Percentiles rank a stretch among this genome's conserved stretches.
Conservation (phyloP, 139 green algal species). For the Mychonastes homosphaera region DNA sequence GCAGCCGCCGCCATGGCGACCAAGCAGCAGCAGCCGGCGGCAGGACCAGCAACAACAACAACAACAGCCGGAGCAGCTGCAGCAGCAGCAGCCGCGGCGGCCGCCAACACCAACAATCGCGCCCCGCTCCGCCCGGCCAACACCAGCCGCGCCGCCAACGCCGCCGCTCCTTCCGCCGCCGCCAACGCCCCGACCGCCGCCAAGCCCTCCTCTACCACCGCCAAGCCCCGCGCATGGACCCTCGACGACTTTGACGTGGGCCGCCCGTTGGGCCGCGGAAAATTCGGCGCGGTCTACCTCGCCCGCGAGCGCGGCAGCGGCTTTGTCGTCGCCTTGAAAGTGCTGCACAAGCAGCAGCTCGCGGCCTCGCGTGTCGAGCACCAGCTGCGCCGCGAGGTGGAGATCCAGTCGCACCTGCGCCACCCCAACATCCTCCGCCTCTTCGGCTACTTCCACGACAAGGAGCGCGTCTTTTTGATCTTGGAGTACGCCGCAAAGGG, state of each 20-base stretch:
- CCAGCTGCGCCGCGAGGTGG: constrained; percentile 93
- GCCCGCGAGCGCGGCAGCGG: constrained; percentile 82
- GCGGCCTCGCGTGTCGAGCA: constrained; percentile 91
- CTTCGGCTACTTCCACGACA: constrained; percentile 96
- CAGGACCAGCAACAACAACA: too few species aligned
- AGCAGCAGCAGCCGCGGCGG: too few species aligned
- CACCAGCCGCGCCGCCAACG: too few species aligned
- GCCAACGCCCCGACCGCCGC: too few species aligned
- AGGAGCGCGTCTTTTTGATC: constrained; percentile 94
- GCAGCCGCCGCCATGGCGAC: too few species aligned
- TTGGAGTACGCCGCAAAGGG: constrained; percentile 91
- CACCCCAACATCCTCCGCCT: constrained; percentile 97
- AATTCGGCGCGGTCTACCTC: constrained; percentile 99
- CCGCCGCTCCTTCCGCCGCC: too few species aligned
- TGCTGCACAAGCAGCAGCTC: constrained; percentile 96
- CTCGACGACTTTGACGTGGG: constrained; percentile 97
- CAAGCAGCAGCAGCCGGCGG: too few species aligned
- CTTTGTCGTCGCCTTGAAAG: constrained; percentile 95
- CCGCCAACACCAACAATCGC: too few species aligned
- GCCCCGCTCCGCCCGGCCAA: too few species aligned
- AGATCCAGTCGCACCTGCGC: constrained; percentile 96
- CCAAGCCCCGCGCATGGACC: too few species aligned
- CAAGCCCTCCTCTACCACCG: too few species aligned
- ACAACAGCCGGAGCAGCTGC: too few species aligned
- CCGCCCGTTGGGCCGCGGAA: constrained; percentile 85